Base-by-base conservation (phyloP, 805 yeast species). In the Teunomyces gatunensis region DNA sequence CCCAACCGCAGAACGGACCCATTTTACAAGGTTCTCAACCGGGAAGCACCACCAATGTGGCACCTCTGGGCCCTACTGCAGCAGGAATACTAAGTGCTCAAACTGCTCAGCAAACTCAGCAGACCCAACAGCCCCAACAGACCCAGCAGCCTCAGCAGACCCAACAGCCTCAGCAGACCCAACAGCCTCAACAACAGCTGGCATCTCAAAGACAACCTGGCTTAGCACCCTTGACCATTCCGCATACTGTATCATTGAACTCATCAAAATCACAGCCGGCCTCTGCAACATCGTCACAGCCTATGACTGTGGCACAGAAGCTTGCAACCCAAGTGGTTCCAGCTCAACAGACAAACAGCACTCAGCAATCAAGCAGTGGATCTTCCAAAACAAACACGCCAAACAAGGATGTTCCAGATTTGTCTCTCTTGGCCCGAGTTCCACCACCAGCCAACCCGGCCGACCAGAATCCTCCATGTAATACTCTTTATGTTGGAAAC, bases 381-480 rank as follows among this genome's bases (percentile, higher is more conserved):
- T 11, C 40, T 12, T 12, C 40, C 28, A 23, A 47, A 48, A 28
- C 45, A 10, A 48, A 44, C 48, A 51, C 42, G 32, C 51, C 51
- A 32, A 54, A 42, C 47, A 44, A 45, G 43, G 62, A 44, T 73
- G 78, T 70, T 11, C 84, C 84, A 0, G 94, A 87, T 61, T 72
- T 87, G 52, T 84, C 90, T 0, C 69, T 87, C 40, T 68, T 87
- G 42, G 90, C 92, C 0, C 71, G 89, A 54, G 90, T 87, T 27
- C 95, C 94, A 11, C 90, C 92, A 4, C 96, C 95, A 5, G 96
- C 96, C 1, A 92, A 92, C 60, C 99, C 99, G 5, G 98, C 99
- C 2, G 99, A 94, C 67, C 99, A 94, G 69, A 94, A 94, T 63
- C 98, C 99, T 3, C 99, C 99, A 6, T 94, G 99, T 71, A 94